Evolutionary conservation across 164 flowering plant genomes (phyloP), one percentile per base, ranked within the genome.

Genomic region (Brasenia schreberi): DNA sequence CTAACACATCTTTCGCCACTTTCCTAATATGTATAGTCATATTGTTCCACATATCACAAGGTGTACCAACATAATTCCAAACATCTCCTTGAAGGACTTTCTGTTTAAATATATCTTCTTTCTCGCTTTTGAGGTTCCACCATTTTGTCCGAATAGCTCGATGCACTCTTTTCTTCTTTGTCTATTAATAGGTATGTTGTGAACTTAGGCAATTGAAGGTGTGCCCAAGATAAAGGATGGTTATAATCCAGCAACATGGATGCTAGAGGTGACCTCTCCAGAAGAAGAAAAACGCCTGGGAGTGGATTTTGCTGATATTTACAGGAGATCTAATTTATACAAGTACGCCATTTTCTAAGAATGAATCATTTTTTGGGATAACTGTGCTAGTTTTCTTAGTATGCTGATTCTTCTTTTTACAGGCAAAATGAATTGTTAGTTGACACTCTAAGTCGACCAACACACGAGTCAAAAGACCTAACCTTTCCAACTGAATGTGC

Each of bases 211-310:
- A 65, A 70, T 94, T 72, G 93, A 90, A 73, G 96, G 98, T 62
- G 90, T 94, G 59, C 78, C 76, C 42, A 89, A 84, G 75, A 94
- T 94, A 74, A 86, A 65, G 72, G 74, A 88, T 52, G 93, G 95
- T 43, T 79, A 81, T 73, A 94, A 94, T 70, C 98, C 98, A 69
- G 93, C 98, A 61, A 79, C 98, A 64, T 94, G 98, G 98, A 94
- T 94, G 91, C 86, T 94, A 66, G 98, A 94, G 71, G 91, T 83
- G 71, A 87, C 96, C 70, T 91, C 95, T 59, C 42, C 84, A 10
- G 70, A 75, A 42, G 93, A 87, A 81, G 98, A 94, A 76, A 76
- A 39, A 60, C 90, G 87, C 67, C 79, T 94, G 56, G 92, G 86
- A 56, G 87, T 91, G 53, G 90, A 94, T 75, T 94, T 94, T 77